Percentiles rank a stretch among this genome's conserved stretches.
Conservation (phyloP, 2,329 filamentous ascomycete genomes). For the Tolypocladium capitatum region DNA sequence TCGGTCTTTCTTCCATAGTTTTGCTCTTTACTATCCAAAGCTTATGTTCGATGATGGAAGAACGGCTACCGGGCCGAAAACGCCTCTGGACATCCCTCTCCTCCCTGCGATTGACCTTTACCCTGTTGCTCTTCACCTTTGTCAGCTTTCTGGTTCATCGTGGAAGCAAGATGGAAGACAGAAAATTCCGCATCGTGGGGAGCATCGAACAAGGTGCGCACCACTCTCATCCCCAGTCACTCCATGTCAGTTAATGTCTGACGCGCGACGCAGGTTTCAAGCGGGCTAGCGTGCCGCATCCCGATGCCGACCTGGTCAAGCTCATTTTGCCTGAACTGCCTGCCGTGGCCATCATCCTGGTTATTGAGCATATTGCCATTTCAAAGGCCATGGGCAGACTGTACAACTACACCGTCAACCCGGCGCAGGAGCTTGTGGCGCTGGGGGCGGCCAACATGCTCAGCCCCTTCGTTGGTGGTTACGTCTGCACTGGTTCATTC, state of each 20-base stretch:
- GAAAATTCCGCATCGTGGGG: conserved; percentile 50
- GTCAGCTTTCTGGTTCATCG: conserved; percentile 58
- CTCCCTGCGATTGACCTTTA: conserved; percentile 63
- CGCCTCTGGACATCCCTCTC: conserved; percentile 60
- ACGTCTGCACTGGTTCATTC: conserved; percentile 33
- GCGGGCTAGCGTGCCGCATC: conserved; percentile 43
- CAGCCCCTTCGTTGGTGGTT: conserved; percentile 56
- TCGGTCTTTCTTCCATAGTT: conserved; percentile 54
- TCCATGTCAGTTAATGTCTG: not conserved
- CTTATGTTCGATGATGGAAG: conserved; percentile 46
- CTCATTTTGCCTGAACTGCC: conserved; percentile 51
- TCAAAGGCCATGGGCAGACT: conserved; percentile 70
- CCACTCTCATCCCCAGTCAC: not conserved
- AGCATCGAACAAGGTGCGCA: conserved; percentile 46
- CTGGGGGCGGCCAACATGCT: conserved; percentile 66
- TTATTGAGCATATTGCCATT: conserved; percentile 76
- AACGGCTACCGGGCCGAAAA: conserved; percentile 43
- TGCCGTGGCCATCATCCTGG: conserved; percentile 59
- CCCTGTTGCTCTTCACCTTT: conserved; percentile 62
- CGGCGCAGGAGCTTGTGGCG: conserved; percentile 67
- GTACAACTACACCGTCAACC: conserved; percentile 67
- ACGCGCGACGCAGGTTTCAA: conserved; percentile 40
- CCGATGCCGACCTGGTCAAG: conserved; percentile 42
- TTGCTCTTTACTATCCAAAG: conserved; percentile 53
- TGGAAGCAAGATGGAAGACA: conserved; percentile 29